Conservation (phyloP, 331 rosid genomes). For the Cydonia oblonga region DNA sequence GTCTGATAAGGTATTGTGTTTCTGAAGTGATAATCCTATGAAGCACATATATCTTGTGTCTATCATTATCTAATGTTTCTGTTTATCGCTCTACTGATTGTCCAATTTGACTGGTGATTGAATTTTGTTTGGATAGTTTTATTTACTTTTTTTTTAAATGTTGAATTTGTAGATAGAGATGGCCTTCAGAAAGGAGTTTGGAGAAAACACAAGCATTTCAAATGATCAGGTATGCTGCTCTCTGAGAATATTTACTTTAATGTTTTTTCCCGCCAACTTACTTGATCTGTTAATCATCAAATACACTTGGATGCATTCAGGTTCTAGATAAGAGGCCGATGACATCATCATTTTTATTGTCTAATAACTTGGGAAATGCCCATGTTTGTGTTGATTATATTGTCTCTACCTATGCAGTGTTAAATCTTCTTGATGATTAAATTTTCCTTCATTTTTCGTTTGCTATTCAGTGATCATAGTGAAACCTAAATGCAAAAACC, state of each 20-base stretch:
- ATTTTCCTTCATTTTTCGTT: background rate
- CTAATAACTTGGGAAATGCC: background rate
- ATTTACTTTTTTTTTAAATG: background rate
- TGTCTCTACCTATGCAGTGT: background rate
- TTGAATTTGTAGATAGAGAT: slow-evolving; percentile 61
- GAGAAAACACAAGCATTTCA: slow-evolving; percentile 31
- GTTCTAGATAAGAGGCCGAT: background rate
- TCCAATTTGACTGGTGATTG: background rate
- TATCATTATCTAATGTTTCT: background rate
- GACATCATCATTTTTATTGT: background rate
- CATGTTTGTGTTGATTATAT: background rate
- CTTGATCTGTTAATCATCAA: background rate
- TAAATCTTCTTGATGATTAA: background rate
- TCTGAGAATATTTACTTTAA: background rate
- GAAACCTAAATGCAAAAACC: background rate
- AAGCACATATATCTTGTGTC: background rate
- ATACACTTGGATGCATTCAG: background rate
- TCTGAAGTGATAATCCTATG: background rate
- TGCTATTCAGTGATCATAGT: background rate
- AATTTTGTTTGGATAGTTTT: background rate
- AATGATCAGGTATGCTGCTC: slow-evolving; percentile 51
- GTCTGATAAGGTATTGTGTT: background rate
- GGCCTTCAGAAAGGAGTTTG: slow-evolving; percentile 61
- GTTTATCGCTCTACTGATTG: background rate
- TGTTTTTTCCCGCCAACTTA: too few species aligned